Conservation (phyloP, 495 filamentous ascomycete genomes). For the Podospora conica region DNA sequence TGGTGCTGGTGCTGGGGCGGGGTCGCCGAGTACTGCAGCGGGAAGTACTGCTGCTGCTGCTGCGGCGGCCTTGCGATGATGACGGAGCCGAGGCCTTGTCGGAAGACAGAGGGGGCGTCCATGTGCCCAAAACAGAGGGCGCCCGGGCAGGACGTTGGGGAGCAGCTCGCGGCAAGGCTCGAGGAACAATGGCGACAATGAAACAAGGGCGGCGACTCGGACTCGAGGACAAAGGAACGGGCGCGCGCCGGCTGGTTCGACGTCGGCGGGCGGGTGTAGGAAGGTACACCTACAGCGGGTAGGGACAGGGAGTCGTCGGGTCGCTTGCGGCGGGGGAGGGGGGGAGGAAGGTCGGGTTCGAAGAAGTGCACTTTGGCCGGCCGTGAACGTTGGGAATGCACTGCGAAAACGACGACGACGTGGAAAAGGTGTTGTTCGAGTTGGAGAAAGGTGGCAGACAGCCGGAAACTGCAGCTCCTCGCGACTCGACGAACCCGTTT, state of each 20-base stretch:
- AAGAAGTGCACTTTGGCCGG: not conserved
- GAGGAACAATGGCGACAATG: not conserved
- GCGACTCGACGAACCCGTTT: not conserved
- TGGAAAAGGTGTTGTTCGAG: not conserved
- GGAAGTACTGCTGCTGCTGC: constrained; percentile 12
- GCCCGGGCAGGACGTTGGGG: not conserved
- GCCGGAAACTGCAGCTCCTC: too few relatives aligned
- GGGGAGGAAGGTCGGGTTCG: not conserved
- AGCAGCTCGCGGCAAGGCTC: not conserved
- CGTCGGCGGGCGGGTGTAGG: not conserved
- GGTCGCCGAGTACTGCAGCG: constrained; percentile 25
- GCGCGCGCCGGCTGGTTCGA: not conserved
- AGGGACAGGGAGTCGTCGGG: not conserved
- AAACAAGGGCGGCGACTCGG: not conserved
- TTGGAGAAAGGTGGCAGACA: not conserved
- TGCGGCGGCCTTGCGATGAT: constrained; percentile 33
- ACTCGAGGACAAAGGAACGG: not conserved
- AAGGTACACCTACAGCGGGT: too few relatives aligned
- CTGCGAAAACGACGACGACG: not conserved
- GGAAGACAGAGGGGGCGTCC: constrained; percentile 47
- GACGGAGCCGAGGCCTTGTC: constrained; percentile 42
- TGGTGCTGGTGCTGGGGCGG: constrained; percentile 5
- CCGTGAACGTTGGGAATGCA: not conserved
- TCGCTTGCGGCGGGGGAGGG: not conserved
- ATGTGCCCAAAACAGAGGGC: constrained; percentile 25